Evolutionary conservation across 352 stramenopile species (phyloP), one percentile per base, ranked within the genome.

Genomic region (Pythium folliculosum): DNA sequence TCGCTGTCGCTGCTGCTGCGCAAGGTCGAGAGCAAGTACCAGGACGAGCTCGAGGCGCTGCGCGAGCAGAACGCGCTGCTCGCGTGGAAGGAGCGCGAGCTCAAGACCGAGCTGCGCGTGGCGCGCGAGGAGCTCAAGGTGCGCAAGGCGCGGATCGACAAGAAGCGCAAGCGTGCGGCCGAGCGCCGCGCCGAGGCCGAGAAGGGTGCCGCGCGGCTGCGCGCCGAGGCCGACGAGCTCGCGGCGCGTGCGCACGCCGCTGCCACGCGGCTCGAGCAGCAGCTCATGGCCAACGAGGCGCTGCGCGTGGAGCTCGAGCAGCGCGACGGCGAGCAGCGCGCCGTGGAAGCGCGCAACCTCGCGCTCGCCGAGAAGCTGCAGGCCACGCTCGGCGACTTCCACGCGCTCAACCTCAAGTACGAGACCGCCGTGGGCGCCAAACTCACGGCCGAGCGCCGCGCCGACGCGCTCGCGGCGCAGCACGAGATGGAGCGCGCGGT

Each of bases 21-120:
- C 40, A 88, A 90, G 51, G 60, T 92, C 19, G 86, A 95, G 67
- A 89, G 78, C 63, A 91, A 91, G 60, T 90, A 90, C 57, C 73
- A 87, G 62, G 85, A 94, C 67, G 83, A 95, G 53, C 72, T 94
- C 19, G 85, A 94, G 54, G 70, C 78, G 44, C 75, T 94, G 8
- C 84, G 85, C 43, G 81, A 93, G 57, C 75, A 84, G 48, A 89
- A 89, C 65, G 78, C 83, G 16, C 69, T 89, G 64, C 78, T 91
- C 27, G 62, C 73, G 37, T 91, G 82, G 78, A 84, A 86, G 44
- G 81, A 89, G 67, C 82, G 82, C 32, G 87, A 95, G 61, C 74
- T 93, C 52, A 92, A 90, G 71, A 76, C 78, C 19, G 77, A 85
- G 52, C 65, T 94, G 49, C 78, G 85, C 13, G 70, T 80, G 48